Conservation (phyloP, 805 yeast genomes). For the Candida dendrica region DNA sequence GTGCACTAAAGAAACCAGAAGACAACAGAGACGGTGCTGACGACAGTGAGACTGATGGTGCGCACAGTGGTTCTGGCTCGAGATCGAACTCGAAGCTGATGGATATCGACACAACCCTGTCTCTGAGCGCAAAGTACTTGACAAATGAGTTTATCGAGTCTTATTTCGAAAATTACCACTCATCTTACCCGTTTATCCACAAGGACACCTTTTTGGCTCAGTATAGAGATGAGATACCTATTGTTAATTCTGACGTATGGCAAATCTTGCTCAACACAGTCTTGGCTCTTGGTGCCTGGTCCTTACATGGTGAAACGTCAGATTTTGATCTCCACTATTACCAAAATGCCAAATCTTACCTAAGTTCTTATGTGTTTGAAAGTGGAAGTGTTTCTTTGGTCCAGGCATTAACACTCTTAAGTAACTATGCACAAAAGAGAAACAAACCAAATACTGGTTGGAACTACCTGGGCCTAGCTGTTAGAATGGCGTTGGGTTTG, state of each 20-base stretch:
- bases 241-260: constrained; percentile 41
- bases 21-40: constrained; percentile 15
- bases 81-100: constrained; percentile 14
- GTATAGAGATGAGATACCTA: constrained; percentile 33
- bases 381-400: constrained; percentile 51
- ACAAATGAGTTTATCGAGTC: constrained; percentile 35
- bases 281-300: constrained; percentile 66
- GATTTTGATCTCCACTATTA: constrained; percentile 50
- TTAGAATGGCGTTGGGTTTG: constrained; percentile 59
- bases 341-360: constrained; percentile 39
- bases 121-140: constrained; percentile 21
- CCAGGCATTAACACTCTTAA: constrained; percentile 43
- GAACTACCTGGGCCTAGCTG: constrained; percentile 58
- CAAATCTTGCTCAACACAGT: constrained; percentile 49
- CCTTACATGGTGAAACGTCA: constrained; percentile 46
- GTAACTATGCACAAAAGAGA: constrained; percentile 57
- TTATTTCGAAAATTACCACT: constrained; percentile 53
- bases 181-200: constrained; percentile 54
- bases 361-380: constrained; percentile 45
- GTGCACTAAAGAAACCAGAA: constrained; percentile 34
- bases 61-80: constrained; percentile 15
- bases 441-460: constrained; percentile 65
- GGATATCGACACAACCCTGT: constrained; percentile 19
- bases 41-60: constrained; percentile 11
- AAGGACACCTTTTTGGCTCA: constrained; percentile 45